phyloP scores from a whole-genome alignment of 2,329 filamentous ascomycete genomes.

The Penicillium sp. region DNA sequence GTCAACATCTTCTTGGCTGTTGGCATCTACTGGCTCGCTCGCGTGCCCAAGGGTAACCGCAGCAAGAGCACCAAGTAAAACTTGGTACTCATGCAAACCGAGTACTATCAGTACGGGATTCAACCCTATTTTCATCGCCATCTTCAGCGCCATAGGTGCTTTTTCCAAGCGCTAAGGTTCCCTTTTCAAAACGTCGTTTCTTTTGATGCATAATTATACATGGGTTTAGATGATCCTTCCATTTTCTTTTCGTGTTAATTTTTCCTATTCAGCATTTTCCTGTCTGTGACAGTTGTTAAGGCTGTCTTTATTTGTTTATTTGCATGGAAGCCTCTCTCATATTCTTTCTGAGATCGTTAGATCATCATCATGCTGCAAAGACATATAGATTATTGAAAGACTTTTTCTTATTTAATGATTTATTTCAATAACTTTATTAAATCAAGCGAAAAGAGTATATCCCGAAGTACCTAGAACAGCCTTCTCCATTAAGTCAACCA shows the following conservation, averaged over 20 bases:
- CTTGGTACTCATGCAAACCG: neutral
- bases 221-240: neutral
- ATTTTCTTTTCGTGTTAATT: neutral
- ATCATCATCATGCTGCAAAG: neutral
- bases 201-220: neutral
- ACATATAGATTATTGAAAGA: neutral
- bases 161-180: neutral
- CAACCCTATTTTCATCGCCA: too few species aligned
- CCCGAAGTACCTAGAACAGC: slow-evolving; percentile 60
- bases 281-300: neutral
- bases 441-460: too few species aligned
- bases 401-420: neutral
- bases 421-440: too few species aligned
- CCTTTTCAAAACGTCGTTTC: neutral
- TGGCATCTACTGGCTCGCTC: slow-evolving; percentile 64
- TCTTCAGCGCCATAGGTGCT: too few species aligned
- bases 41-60: slow-evolving; percentile 52
- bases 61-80: slow-evolving; percentile 23
- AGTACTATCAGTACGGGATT: neutral
- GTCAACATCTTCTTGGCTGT: slow-evolving; percentile 67
- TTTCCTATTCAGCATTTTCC: neutral
- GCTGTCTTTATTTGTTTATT: neutral
- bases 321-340: neutral
- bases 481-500: slow-evolving; percentile 67
- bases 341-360: neutral